Conservation (phyloP, 179 eudicot species). For the Spinacia oleracea region DNA sequence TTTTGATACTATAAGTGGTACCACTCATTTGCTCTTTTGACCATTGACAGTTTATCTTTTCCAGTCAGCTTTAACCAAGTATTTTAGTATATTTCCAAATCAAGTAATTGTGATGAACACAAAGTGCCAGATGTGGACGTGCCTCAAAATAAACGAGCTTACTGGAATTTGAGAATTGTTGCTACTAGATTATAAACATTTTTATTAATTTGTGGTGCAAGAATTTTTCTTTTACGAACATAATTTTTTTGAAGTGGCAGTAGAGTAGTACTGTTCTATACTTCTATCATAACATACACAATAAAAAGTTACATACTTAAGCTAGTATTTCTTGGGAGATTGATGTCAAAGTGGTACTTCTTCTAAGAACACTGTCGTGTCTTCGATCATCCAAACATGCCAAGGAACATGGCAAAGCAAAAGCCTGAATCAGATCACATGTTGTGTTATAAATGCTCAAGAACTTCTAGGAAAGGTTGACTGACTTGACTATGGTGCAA, state of each 20-base stretch:
- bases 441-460: conserved; percentile 6
- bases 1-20: conserved; percentile 97
- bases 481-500: neutral
- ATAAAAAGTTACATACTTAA: neutral
- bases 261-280: neutral
- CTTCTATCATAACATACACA: neutral
- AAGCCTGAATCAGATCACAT: conserved; percentile 6
- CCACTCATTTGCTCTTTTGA: conserved; percentile 17
- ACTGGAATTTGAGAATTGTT: neutral
- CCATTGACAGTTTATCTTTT: neutral
- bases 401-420: neutral
- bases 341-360: neutral
- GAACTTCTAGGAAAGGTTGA: neutral
- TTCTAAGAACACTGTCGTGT: neutral
- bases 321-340: neutral
- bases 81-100: neutral
- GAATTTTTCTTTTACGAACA: neutral
- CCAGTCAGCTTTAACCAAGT: neutral
- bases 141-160: neutral
- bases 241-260: neutral
- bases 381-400: neutral
- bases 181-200: neutral
- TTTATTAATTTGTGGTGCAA: neutral
- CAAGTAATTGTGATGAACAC: neutral
- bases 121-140: neutral